phyloP scores from a whole-genome alignment of 2,329 filamentous ascomycete genomes.

The Aureobasidium melanogenum region DNA sequence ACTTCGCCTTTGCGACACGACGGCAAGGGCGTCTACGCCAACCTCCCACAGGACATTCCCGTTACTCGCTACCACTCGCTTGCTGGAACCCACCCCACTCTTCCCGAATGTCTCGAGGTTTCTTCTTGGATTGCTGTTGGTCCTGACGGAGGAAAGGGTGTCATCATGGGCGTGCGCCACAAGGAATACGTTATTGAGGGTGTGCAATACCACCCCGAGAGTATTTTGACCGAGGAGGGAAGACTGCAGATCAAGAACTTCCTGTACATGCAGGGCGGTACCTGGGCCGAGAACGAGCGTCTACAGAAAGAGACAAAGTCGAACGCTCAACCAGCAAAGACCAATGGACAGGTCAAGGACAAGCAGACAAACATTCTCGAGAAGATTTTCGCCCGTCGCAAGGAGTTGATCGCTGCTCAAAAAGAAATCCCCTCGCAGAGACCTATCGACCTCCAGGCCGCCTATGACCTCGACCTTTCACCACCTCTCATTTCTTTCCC shows the following conservation, averaged over 20 bases:
- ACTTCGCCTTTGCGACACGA: slow-evolving; percentile 88
- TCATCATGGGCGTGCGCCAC: slow-evolving; percentile 96
- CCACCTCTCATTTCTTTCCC: slow-evolving; percentile 78
- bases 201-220: slow-evolving; percentile 96
- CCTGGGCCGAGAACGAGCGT: slow-evolving; percentile 72
- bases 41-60: slow-evolving; percentile 68
- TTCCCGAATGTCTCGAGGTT: slow-evolving; percentile 79
- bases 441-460: slow-evolving; percentile 72
- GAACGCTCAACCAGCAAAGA: slow-evolving; percentile 25
- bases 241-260: slow-evolving; percentile 90
- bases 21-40: slow-evolving; percentile 78
- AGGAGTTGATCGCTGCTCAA: slow-evolving; percentile 65
- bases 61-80: slow-evolving; percentile 96
- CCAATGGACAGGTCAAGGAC: slow-evolving; percentile 24
- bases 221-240: slow-evolving; percentile 85
- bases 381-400: slow-evolving; percentile 78
- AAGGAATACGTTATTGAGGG: slow-evolving; percentile 87
- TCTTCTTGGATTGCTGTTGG: slow-evolving; percentile 78
- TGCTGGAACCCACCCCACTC: slow-evolving; percentile 78
- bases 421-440: slow-evolving; percentile 79
- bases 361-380: slow-evolving; percentile 83
- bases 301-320: slow-evolving; percentile 33
- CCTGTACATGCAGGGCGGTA: slow-evolving; percentile 75
- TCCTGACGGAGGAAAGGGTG: slow-evolving; percentile 65
- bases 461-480: slow-evolving; percentile 74